Evolutionary conservation across 1,139 yeast species (phyloP), one percentile per base, ranked within the genome.

Genomic region (Hyphopichia burtonii): DNA sequence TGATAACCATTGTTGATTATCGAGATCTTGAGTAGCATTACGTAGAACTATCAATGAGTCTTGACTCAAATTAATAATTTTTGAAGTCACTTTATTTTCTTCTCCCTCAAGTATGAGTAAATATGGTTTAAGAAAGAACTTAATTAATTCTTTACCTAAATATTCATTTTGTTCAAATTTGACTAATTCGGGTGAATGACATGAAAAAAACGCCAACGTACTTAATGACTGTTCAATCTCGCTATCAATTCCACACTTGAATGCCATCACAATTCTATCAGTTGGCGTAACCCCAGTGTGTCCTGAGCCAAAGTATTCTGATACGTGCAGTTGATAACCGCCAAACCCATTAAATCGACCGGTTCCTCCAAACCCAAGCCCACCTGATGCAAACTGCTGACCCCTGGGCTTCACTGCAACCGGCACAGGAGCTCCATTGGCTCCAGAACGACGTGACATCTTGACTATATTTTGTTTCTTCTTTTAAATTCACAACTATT

Each of bases 11-110:
- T 86, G 91, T 34, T 96, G 95, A 54, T 89, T 87, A 35, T 78
- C 83, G 14, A 87, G 78, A 56, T 89, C 96, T 58, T 93, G 94
- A 2, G 86, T 78, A 43, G 88, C 68, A 60, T 93, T 93, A 54
- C 98, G 74, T 43, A 93, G 68, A 18, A 88, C 76, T 43, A 93
- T 71, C 41, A 86, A 72, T 2, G 87, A 74, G 55, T 86, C 90
- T 40, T 83, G 68, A 41, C 83, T 72, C 48, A 59, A 58, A 33
- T 64, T 61, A 38, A 74, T 51, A 32, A 67, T 58, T 37, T 73
- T 75, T 39, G 74, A 71, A 19, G 53, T 51, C 19, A 63, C 48
- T 6, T 50, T 40, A 9, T 44, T 45, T 7, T 47, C 55, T 32
- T 64, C 57, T 17, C 60, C 62, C 10, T 63, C 63, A 10, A 50